These are phyloP conservation scores for Cryptococcus sp. DNA, from an alignment of 1,284 basidiomycete species.

Conservation along the genomic window DNA sequence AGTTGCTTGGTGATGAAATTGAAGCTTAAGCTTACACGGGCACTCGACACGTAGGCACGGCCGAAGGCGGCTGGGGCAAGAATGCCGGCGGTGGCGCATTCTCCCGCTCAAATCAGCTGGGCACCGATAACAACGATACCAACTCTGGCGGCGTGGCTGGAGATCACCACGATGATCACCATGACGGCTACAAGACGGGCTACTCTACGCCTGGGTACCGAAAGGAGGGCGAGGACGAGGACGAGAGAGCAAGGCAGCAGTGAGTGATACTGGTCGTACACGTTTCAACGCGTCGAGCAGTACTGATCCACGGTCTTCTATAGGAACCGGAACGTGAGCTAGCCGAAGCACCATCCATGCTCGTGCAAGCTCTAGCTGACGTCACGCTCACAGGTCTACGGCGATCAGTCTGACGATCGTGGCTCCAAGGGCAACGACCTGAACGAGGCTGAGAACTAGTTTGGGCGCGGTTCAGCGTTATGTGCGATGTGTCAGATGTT, in stretches of 20 bases:
- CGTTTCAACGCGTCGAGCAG: background rate
- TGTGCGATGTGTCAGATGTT: too few species aligned
- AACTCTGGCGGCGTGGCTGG: constrained; percentile 15
- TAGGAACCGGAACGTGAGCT: constrained; percentile 21
- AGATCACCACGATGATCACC: constrained; percentile 14
- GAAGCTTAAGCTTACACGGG: background rate
- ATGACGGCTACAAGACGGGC: constrained; percentile 36
- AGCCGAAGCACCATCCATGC: background rate
- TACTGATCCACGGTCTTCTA: background rate
- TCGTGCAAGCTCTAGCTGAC: background rate
- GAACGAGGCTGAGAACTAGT: constrained; percentile 20
- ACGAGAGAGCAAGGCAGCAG: constrained; percentile 18
- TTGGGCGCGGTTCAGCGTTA: too few species aligned
- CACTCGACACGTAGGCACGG: constrained; percentile 28
- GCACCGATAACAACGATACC: constrained; percentile 16
- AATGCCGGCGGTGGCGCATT: constrained; percentile 40
- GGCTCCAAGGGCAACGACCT: constrained; percentile 27
- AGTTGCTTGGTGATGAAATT: background rate
- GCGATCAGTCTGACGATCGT: constrained; percentile 25
- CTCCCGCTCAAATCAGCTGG: constrained; percentile 41
- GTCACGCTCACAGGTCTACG: constrained; percentile 18
- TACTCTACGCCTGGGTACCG: constrained; percentile 42
- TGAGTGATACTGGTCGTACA: constrained; percentile 7
- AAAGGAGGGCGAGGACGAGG: constrained; percentile 30
- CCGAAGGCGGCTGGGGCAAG: constrained; percentile 42